Evolutionary conservation across 2,329 filamentous ascomycete genomes (phyloP).

Genomic region (Pseudocercospora fuligena): DNA sequence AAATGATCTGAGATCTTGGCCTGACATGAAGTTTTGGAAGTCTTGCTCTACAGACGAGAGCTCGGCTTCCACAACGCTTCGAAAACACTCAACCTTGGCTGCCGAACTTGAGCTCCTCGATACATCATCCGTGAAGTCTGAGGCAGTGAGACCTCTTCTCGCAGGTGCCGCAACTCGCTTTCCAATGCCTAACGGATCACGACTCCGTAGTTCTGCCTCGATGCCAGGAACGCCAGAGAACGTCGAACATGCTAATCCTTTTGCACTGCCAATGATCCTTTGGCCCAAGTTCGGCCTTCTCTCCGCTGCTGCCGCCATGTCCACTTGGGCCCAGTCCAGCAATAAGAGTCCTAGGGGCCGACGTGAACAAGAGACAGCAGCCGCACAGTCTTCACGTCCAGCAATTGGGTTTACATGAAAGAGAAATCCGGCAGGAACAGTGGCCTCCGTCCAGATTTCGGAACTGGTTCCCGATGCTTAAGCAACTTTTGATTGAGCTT

Average conservation of each 20-base stretch:
- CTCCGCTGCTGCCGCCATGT: neutral
- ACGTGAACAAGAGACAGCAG: neutral
- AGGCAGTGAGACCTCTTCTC: neutral
- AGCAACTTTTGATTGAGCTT: neutral
- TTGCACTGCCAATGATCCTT: constrained; percentile 23
- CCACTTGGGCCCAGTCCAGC: neutral
- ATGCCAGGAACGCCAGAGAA: constrained; percentile 20
- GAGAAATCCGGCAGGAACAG: neutral
- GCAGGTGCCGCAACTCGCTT: constrained; percentile 17
- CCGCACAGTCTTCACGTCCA: neutral
- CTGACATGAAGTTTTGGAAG: constrained; percentile 8
- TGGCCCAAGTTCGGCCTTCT: constrained; percentile 12
- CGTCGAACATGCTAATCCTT: constrained; percentile 23
- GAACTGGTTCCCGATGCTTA: neutral
- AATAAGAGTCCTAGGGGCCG: neutral
- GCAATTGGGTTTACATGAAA: neutral
- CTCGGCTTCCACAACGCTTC: neutral
- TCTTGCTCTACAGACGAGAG: constrained; percentile 15
- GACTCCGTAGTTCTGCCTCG: constrained; percentile 19
- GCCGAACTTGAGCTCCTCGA: neutral
- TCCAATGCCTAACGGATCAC: constrained; percentile 10
- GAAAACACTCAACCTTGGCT: neutral
- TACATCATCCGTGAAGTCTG: constrained; percentile 9
- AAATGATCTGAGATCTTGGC: neutral
- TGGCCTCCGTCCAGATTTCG: neutral